phyloP scores from a whole-genome alignment of 805 yeast genomes.

The Wickerhamomyces chambardii region DNA sequence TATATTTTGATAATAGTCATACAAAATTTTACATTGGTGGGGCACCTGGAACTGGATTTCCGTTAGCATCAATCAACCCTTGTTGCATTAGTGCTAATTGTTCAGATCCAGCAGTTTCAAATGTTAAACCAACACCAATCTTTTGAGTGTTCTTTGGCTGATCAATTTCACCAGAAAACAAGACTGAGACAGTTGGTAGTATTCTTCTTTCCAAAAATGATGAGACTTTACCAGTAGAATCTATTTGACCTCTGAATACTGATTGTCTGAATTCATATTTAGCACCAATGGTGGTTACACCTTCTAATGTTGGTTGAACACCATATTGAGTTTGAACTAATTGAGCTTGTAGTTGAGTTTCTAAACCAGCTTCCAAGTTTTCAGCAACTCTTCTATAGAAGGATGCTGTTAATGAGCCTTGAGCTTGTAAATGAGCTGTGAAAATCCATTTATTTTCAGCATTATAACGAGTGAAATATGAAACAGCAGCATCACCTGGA shows the following conservation, averaged over 20 bases:
- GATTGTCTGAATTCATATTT: slow-evolving; percentile 97
- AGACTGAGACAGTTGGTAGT: slow-evolving; percentile 80
- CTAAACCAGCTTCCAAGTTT: slow-evolving; percentile 91
- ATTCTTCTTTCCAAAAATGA: slow-evolving; percentile 90
- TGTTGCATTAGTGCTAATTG: slow-evolving; percentile 88
- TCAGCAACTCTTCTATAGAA: slow-evolving; percentile 93
- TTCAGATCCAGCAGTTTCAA: slow-evolving; percentile 93
- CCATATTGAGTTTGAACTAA: slow-evolving; percentile 71
- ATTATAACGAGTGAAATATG: slow-evolving; percentile 85
- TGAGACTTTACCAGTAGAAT: slow-evolving; percentile 83
- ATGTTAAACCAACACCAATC: slow-evolving; percentile 90
- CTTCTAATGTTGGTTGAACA: slow-evolving; percentile 80
- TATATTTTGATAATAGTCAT: slow-evolving; percentile 1
- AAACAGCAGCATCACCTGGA: slow-evolving; percentile 87
- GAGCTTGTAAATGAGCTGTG: slow-evolving; percentile 87
- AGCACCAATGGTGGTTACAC: slow-evolving; percentile 90
- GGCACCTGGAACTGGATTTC: slow-evolving; percentile 80
- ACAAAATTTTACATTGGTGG: slow-evolving; percentile 36
- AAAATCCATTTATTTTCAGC: slow-evolving; percentile 80
- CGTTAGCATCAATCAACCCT: slow-evolving; percentile 74
- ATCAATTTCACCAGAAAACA: slow-evolving; percentile 90
- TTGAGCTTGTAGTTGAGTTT: slow-evolving; percentile 73
- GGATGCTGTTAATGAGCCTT: slow-evolving; percentile 81
- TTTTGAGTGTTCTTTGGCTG: slow-evolving; percentile 72
- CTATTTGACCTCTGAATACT: slow-evolving; percentile 90